Evolutionary conservation across 371 early-diverging fungal genomes (phyloP), one percentile per base, ranked within the genome.

Genomic region (Mucor saturninus): DNA sequence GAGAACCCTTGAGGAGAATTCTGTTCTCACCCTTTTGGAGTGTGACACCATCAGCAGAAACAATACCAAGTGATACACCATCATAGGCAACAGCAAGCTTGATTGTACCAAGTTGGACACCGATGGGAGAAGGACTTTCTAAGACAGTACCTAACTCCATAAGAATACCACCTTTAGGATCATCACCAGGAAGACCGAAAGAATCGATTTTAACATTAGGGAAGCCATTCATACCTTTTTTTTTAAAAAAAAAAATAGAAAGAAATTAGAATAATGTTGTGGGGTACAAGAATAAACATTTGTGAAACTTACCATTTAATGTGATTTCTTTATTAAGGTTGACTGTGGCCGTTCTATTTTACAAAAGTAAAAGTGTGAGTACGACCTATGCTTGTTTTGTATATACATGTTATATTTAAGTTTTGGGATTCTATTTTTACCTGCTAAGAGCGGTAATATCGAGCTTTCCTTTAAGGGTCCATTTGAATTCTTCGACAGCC

Each of bases 51-150:
- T 68, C 67, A 14, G 84, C 83, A 48, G 68, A 54, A 48, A 86
- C 85, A 35, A 64, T 70, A 54, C 88, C 88, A 35, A 88, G 67
- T 35, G 64, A 61, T 29, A 82, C 78, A 30, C 79, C 82, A 55
- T 84, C 72, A 61, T 76, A 84, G 6, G 69, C 75, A 56, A 88
- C 81, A 13, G 73, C 75, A 56, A 88, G 71, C 39, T 70, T 66
- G 59, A 88, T 77, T 4, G 85, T 85, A 54, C 88, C 88, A 5
- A 88, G 75, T 48, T 80, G 70, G 2, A 88, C 79, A 38, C 85
- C 84, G 56, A 88, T 76, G 45, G 88, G 86, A 31, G 86, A 86
- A 63, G 85, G 85, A 63, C 83, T 83, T 61, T 71, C 67, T 54
- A 88, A 54, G 45, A 77, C 71, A 30, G 85, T 85, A 31, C 81